Percentiles rank a stretch among this genome's conserved stretches.
phyloP scores from a whole-genome alignment of 345 rosid genomes.

The Eucalyptus cladocalyx region DNA sequence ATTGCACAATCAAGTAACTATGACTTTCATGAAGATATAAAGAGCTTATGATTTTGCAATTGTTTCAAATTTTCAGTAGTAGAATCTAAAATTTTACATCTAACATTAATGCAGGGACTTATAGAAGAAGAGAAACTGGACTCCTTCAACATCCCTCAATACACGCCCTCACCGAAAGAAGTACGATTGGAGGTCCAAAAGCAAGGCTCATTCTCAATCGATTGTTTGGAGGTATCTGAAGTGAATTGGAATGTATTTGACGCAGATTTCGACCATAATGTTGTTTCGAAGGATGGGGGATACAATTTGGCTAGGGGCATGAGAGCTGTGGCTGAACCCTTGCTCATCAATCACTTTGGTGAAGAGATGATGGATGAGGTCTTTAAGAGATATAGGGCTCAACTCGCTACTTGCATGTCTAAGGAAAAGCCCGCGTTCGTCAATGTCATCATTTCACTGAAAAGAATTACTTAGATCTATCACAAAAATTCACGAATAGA shows the following conservation, averaged over 20 bases:
- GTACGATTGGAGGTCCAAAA: conserved; percentile 12
- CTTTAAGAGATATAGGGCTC: neutral
- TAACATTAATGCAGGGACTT: conserved; percentile 15
- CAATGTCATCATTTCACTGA: conserved; percentile 2
- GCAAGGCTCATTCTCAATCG: conserved; percentile 31
- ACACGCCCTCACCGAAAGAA: conserved; percentile 34
- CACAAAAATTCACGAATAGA: neutral
- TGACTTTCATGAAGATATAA: neutral
- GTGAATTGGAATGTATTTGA: conserved; percentile 22
- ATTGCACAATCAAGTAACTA: neutral
- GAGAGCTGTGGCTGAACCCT: conserved; percentile 45
- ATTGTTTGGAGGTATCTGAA: conserved; percentile 17
- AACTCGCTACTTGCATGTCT: neutral
- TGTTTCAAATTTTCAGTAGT: neutral
- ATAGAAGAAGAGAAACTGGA: conserved; percentile 27
- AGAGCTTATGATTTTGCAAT: neutral
- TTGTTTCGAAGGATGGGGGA: neutral
- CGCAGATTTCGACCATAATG: neutral
- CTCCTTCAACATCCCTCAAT: conserved; percentile 40
- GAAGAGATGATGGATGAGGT: conserved; percentile 7
- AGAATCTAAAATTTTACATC: neutral
- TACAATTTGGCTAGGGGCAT: conserved; percentile 19
- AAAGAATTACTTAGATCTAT: neutral
- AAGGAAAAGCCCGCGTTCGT: neutral
- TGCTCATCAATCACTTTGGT: conserved; percentile 37